phyloP scores from a whole-genome alignment of 306 rosid species.

The Ziziphus jujuba region DNA sequence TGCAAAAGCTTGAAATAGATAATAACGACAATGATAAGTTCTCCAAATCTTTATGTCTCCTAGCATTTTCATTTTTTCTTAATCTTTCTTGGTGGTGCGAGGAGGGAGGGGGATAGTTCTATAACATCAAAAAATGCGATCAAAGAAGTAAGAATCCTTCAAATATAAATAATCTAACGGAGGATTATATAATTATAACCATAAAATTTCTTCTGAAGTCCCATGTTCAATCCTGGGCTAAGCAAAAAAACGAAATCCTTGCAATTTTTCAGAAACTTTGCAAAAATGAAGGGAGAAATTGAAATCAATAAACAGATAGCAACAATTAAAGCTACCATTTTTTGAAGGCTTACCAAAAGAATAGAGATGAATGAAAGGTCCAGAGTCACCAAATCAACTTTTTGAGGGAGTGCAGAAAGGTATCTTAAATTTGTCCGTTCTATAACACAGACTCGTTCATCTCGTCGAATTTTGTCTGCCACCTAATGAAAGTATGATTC shows the following conservation, averaged over 20 bases:
- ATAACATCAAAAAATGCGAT: too few relatives aligned
- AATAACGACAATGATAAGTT: background rate
- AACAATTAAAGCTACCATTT: constrained; percentile 1
- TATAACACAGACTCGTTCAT: constrained; percentile 79
- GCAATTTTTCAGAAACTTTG: background rate
- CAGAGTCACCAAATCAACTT: constrained; percentile 86
- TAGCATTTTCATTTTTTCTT: background rate
- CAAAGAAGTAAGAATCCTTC: too few relatives aligned
- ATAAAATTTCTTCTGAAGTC: background rate
- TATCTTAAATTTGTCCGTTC: constrained; percentile 89
- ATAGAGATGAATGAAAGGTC: constrained; percentile 96
- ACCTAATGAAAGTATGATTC: constrained; percentile 51
- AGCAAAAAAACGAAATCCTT: too few relatives aligned
- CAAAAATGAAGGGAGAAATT: constrained; percentile 3
- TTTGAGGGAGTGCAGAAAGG: constrained; percentile 79
- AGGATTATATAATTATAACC: too few relatives aligned
- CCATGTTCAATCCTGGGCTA: too few relatives aligned
- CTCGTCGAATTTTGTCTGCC: constrained; percentile 76
- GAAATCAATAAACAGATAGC: constrained; percentile 2
- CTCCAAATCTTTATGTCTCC: background rate
- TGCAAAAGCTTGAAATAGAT: background rate
- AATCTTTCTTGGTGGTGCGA: too few relatives aligned
- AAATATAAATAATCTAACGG: background rate
- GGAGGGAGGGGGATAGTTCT: too few relatives aligned
- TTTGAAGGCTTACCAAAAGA: constrained; percentile 66